These are phyloP conservation scores for Exserohilum rostratum DNA, from an alignment of 2,329 filamentous ascomycete genomes.

Conservation along the genomic window DNA sequence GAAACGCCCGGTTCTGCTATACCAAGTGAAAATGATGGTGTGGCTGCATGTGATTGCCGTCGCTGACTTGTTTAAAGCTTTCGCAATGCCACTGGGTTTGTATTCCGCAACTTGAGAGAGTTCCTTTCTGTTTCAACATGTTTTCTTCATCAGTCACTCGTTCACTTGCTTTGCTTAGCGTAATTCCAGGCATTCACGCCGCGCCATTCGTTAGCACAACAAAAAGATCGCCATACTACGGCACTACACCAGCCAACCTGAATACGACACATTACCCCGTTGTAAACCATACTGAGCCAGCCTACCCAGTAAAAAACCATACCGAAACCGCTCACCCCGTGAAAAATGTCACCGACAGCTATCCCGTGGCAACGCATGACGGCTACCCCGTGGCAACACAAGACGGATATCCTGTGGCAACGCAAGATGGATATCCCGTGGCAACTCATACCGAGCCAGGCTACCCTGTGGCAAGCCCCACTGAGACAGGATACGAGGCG, in stretches of 20 bases:
- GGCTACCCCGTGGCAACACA: too few relatives aligned
- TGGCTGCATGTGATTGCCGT: not conserved
- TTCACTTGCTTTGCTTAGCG: conserved; percentile 6
- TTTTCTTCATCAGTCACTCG: conserved; percentile 9
- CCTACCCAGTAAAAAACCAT: too few relatives aligned
- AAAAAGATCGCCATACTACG: not conserved
- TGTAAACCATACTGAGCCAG: too few relatives aligned
- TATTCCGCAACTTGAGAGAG: not conserved
- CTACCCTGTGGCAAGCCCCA: too few relatives aligned
- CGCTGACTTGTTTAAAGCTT: conserved; percentile 5
- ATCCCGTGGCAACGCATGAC: too few relatives aligned
- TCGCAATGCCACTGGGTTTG: not conserved
- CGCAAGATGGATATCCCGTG: too few relatives aligned
- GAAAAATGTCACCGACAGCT: too few relatives aligned
- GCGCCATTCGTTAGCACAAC: conserved; percentile 11
- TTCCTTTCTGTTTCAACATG: conserved; percentile 9
- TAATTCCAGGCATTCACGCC: conserved; percentile 3
- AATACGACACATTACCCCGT: not conserved
- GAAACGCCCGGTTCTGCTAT: conserved; percentile 5
- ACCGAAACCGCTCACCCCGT: not conserved
- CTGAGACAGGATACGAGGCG: too few relatives aligned
- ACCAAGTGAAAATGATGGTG: not conserved
- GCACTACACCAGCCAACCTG: not conserved
- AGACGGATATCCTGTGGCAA: too few relatives aligned
- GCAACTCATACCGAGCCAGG: too few relatives aligned